Conservation (phyloP, 768 basidiomycete genomes). For the Rickenella mellea region DNA sequence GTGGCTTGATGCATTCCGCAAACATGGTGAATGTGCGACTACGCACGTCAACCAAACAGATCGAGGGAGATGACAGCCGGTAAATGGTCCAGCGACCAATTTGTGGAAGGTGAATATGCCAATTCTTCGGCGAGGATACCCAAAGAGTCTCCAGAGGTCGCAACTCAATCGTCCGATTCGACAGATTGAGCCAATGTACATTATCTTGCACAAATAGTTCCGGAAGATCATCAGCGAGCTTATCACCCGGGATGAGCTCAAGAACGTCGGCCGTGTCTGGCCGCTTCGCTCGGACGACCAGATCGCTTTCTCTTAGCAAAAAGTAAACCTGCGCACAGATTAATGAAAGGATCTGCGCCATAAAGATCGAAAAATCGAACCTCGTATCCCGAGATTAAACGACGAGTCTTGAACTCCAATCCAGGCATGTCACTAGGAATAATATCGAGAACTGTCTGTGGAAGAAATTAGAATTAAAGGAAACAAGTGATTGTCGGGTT, state of each 20-base stretch:
- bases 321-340: constrained; percentile 24
- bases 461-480: neutral
- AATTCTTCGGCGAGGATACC: constrained; percentile 18
- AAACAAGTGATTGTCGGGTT: too few relatives aligned
- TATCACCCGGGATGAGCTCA: constrained; percentile 25
- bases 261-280: constrained; percentile 6
- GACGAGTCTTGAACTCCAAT: constrained; percentile 23
- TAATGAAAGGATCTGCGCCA: constrained; percentile 2
- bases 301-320: constrained; percentile 9
- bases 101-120: constrained; percentile 17
- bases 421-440: constrained; percentile 24
- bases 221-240: constrained; percentile 22
- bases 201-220: constrained; percentile 17
- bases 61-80: constrained; percentile 4
- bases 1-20: constrained; percentile 11
- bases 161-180: constrained; percentile 17
- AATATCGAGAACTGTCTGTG: constrained; percentile 22
- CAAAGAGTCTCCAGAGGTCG: constrained; percentile 21
- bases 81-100: constrained; percentile 4
- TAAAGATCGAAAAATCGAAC: constrained; percentile 7
- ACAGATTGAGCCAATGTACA: constrained; percentile 25
- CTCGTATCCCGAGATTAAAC: constrained; percentile 11
- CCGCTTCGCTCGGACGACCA: constrained; percentile 22
- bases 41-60: constrained; percentile 16
- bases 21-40: constrained; percentile 20